Percentiles rank a stretch among this genome's conserved stretches.
These are phyloP conservation scores for Candida sonorensis DNA, from an alignment of 805 yeast species.

Conservation along the genomic window DNA sequence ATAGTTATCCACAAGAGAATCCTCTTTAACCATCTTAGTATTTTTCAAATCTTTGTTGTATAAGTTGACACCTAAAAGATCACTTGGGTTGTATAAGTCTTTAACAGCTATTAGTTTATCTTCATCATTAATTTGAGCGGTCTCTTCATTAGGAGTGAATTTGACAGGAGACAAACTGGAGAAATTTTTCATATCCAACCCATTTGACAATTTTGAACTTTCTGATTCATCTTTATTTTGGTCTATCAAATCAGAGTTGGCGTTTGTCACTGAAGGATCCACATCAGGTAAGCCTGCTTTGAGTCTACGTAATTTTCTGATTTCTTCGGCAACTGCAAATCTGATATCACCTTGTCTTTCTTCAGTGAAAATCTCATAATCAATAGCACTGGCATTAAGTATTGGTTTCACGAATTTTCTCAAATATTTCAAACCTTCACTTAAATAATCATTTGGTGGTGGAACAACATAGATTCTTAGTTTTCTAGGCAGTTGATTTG, in stretches of 20 bases:
- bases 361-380: conserved; percentile 71
- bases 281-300: conserved; percentile 21
- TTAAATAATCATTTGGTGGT: conserved; percentile 91
- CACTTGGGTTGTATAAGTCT: conserved; percentile 34
- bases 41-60: conserved; percentile 10
- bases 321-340: conserved; percentile 69
- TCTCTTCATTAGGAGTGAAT: conserved; percentile 1
- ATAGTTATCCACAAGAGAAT: conserved; percentile 38
- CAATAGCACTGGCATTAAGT: conserved; percentile 75
- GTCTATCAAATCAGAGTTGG: conserved; percentile 12
- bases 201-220: neutral
- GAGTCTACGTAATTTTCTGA: conserved; percentile 60
- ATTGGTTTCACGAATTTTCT: conserved; percentile 80
- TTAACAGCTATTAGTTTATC: conserved; percentile 23
- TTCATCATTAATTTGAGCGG: no score
- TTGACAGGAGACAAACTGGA: conserved; percentile 6
- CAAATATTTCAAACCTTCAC: conserved; percentile 65
- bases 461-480: conserved; percentile 84
- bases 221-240: conserved; percentile 8
- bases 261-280: conserved; percentile 9
- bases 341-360: conserved; percentile 88
- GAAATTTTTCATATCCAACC: neutral
- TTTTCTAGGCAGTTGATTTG: conserved; percentile 60
- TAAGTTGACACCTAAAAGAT: conserved; percentile 53
- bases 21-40: conserved; percentile 29